Conservation (phyloP, 179 eudicot genomes). For the Carnegiea gigantea region DNA sequence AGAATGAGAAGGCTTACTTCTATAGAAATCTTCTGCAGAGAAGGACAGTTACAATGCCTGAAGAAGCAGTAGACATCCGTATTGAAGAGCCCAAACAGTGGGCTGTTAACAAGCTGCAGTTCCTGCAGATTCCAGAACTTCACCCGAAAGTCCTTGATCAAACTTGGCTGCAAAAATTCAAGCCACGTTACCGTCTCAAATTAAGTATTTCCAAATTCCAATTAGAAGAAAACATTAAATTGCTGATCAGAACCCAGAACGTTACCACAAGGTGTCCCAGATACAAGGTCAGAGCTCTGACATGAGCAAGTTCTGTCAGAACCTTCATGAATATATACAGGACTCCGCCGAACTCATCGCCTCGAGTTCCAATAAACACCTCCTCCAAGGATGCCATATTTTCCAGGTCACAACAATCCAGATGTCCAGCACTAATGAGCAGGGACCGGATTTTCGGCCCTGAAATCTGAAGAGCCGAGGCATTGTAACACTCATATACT, state of each 20-base stretch:
- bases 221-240: background rate
- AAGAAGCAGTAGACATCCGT: constrained; percentile 45
- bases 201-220: background rate
- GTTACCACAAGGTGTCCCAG: constrained; percentile 47
- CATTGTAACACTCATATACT: constrained; percentile 38
- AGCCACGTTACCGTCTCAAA: background rate
- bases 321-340: constrained; percentile 34
- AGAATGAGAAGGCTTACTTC: constrained; percentile 20
- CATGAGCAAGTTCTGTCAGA: constrained; percentile 33
- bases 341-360: constrained; percentile 44
- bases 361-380: constrained; percentile 42
- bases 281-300: constrained; percentile 31
- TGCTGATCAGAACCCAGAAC: background rate
- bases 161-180: constrained; percentile 34
- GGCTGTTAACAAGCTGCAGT: constrained; percentile 37
- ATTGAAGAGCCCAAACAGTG: constrained; percentile 42
- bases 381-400: constrained; percentile 28
- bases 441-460: constrained; percentile 32
- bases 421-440: constrained; percentile 34
- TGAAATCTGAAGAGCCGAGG: constrained; percentile 30
- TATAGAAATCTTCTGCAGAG: constrained; percentile 29
- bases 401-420: constrained; percentile 28
- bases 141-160: constrained; percentile 37
- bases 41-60: constrained; percentile 36
- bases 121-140: constrained; percentile 33